Conservation (phyloP, 2,329 filamentous ascomycete species). For the Albifimbria verrucaria region DNA sequence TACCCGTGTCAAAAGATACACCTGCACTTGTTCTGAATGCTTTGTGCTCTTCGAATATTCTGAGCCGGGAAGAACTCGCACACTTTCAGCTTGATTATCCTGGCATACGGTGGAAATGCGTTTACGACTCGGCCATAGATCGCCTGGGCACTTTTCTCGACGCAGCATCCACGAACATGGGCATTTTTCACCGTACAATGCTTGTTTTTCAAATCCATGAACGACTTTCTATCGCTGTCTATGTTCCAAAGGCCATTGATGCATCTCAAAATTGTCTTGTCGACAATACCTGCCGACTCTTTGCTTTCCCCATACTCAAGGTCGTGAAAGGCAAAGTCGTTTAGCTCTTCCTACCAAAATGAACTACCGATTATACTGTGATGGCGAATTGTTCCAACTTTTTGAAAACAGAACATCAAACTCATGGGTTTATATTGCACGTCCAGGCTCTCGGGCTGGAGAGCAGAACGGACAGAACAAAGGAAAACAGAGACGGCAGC, state of each 20-base stretch:
- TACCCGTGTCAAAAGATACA: slow-evolving; percentile 22
- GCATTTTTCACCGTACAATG: slow-evolving; percentile 35
- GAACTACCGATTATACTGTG: slow-evolving; percentile 33
- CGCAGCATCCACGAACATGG: slow-evolving; percentile 21
- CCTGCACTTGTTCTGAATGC: slow-evolving; percentile 32
- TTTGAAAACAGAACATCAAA: slow-evolving; percentile 30
- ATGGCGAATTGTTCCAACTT: slow-evolving; percentile 31
- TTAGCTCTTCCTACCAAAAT: slow-evolving; percentile 31
- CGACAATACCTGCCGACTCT: slow-evolving; percentile 28
- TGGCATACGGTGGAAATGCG: slow-evolving; percentile 33
- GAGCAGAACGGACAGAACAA: slow-evolving; percentile 24
- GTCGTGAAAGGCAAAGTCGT: slow-evolving; percentile 25
- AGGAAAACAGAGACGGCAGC: slow-evolving; percentile 22
- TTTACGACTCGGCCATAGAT: slow-evolving; percentile 28
- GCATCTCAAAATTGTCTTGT: slow-evolving; percentile 29
- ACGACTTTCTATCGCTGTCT: slow-evolving; percentile 34
- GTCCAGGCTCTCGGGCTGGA: slow-evolving; percentile 25
- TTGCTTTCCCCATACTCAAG: slow-evolving; percentile 35
- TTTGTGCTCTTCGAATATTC: slow-evolving; percentile 29
- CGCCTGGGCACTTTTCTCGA: slow-evolving; percentile 33
- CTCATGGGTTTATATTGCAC: slow-evolving; percentile 33
- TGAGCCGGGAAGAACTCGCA: slow-evolving; percentile 24
- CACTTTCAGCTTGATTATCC: slow-evolving; percentile 29
- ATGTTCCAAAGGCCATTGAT: slow-evolving; percentile 32
- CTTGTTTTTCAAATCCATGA: slow-evolving; percentile 30